These are phyloP conservation scores for Suillus hirtellus DNA, from an alignment of 768 basidiomycete genomes.

Conservation along the genomic window DNA sequence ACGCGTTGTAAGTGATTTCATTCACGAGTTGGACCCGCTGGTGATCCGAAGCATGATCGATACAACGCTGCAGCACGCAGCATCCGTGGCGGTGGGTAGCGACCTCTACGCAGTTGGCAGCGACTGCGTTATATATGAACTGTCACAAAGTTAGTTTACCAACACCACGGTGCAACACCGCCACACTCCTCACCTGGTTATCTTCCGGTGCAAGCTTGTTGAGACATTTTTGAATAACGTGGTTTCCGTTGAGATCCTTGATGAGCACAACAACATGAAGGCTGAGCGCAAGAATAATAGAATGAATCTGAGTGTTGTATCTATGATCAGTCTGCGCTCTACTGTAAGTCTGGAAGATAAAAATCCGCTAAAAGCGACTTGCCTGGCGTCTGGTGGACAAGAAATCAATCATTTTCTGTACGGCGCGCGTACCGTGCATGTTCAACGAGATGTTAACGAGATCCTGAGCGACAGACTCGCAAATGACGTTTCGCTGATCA, in stretches of 20 bases:
- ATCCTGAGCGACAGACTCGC: constrained; percentile 96
- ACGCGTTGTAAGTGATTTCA: constrained; percentile 97
- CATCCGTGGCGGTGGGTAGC: constrained; percentile 98
- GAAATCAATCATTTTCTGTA: constrained; percentile 99
- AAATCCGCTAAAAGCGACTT: constrained; percentile 42
- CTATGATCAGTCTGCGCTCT: constrained; percentile 71
- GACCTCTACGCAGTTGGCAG: constrained; percentile 98
- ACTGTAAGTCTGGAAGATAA: constrained; percentile 54
- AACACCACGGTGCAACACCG: neutral
- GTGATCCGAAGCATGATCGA: constrained; percentile 95
- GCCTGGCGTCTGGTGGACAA: constrained; percentile 92
- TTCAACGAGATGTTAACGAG: constrained; percentile 97
- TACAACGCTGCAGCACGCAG: constrained; percentile 96
- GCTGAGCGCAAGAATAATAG: constrained; percentile 94
- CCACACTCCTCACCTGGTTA: constrained; percentile 70
- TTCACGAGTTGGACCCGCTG: constrained; percentile 96
- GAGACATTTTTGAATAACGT: constrained; percentile 98
- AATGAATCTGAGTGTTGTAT: constrained; percentile 91
- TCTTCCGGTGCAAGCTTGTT: constrained; percentile 98
- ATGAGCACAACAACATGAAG: constrained; percentile 98
- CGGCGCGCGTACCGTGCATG: constrained; percentile 99
- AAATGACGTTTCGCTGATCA: constrained; percentile 94
- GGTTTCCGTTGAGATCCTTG: constrained; percentile 97
- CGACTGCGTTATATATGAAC: constrained; percentile 99
- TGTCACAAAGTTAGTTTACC: constrained; percentile 27